A percentile compares a stretch with the other conserved stretches of the same genome.
Conservation (phyloP, 2,329 filamentous ascomycete genomes). For the Escovopsis sp. region DNA sequence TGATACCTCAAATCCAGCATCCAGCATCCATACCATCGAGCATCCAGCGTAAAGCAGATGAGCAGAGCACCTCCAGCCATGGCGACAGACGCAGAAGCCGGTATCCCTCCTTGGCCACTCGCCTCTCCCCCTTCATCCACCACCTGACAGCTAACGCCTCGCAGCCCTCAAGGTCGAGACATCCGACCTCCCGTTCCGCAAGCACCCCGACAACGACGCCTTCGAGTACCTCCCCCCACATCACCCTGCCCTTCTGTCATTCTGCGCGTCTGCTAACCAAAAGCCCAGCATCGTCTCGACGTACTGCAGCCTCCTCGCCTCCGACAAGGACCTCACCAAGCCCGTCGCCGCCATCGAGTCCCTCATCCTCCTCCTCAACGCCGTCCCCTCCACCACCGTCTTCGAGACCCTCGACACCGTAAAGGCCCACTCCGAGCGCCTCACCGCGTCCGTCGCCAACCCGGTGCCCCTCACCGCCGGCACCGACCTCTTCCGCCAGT, state of each 20-base stretch:
- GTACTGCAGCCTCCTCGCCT: slow-evolving; percentile 38
- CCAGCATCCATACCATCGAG: too few species aligned
- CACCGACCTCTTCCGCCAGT: slow-evolving; percentile 90
- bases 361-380: slow-evolving; percentile 71
- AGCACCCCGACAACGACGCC: slow-evolving; percentile 10
- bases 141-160: not conserved
- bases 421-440: slow-evolving; percentile 57
- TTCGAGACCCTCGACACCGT: slow-evolving; percentile 87
- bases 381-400: slow-evolving; percentile 69
- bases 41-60: too few species aligned
- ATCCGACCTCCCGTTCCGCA: slow-evolving; percentile 11
- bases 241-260: too few species aligned
- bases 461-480: slow-evolving; percentile 85
- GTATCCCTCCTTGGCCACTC: not conserved
- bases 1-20: too few species aligned
- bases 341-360: slow-evolving; percentile 90
- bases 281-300: slow-evolving; percentile 36
- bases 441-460: slow-evolving; percentile 71
- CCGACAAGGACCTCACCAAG: slow-evolving; percentile 80
- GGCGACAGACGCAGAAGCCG: not conserved
- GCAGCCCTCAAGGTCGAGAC: not conserved
- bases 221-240: slow-evolving; percentile 18
- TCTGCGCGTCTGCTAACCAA: not conserved
- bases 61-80: not conserved
- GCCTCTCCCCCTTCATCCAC: not conserved